These are phyloP conservation scores for Apiotrichum montevideense DNA, from an alignment of 1,284 basidiomycete species.

Conservation along the genomic window DNA sequence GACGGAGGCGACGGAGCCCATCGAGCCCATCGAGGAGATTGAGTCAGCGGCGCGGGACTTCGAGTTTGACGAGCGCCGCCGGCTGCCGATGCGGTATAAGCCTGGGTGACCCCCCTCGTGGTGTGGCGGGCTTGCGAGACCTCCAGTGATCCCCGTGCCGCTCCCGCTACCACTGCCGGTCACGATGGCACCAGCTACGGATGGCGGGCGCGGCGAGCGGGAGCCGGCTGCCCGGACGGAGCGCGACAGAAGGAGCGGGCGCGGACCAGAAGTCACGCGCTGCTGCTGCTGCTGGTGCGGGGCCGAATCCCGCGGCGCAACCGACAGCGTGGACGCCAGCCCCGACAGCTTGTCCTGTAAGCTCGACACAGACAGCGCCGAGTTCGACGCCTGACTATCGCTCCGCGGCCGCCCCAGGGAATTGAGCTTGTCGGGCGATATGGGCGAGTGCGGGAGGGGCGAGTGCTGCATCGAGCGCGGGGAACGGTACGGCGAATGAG, in stretches of 20 bases:
- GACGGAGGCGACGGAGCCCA: background rate
- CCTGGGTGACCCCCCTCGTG: background rate
- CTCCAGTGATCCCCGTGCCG: constrained; percentile 16
- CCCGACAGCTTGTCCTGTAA: constrained; percentile 21
- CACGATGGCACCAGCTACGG: too few relatives aligned
- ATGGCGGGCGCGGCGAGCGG: too few relatives aligned
- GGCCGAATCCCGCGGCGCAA: background rate
- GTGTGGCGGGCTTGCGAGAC: constrained; percentile 16
- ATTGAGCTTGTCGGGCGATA: background rate
- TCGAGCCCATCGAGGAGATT: background rate
- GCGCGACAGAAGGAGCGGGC: constrained; percentile 26
- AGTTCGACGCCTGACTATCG: constrained; percentile 14
- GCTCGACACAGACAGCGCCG: constrained; percentile 18
- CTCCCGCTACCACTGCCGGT: too few relatives aligned
- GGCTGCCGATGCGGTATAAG: constrained; percentile 18
- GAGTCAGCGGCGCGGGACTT: background rate
- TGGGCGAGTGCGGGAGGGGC: background rate
- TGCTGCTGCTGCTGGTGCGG: constrained; percentile 3
- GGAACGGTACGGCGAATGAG: background rate
- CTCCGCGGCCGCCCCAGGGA: constrained; percentile 2
- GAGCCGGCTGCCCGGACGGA: constrained; percentile 6
- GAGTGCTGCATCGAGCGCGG: background rate
- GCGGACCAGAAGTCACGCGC: constrained; percentile 15
- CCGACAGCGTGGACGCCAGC: constrained; percentile 7
- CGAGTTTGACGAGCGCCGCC: background rate